These are phyloP conservation scores for Vaccinium darrowii DNA, from an alignment of 148 eudicot genomes.

Conservation along the genomic window DNA sequence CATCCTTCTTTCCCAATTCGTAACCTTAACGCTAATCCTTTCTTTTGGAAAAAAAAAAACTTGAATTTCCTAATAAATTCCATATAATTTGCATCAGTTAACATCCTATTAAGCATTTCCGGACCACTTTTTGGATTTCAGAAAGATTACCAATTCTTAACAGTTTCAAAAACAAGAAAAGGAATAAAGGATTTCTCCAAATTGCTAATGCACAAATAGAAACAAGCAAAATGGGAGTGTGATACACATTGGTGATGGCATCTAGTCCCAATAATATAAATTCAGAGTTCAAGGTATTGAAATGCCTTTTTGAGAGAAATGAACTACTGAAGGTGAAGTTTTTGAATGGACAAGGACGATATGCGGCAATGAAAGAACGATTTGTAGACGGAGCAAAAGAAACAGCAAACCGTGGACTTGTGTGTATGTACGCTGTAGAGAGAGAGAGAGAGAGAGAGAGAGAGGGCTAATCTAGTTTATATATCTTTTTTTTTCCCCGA, in stretches of 20 bases:
- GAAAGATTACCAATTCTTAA: too few relatives aligned
- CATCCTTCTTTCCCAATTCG: too few relatives aligned
- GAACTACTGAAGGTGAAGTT: background rate
- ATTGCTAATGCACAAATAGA: background rate
- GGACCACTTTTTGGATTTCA: too few relatives aligned
- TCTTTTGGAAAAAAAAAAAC: too few relatives aligned
- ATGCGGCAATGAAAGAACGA: background rate
- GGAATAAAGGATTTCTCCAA: background rate
- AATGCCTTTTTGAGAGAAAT: background rate
- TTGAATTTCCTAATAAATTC: too few relatives aligned
- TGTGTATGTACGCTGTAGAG: background rate
- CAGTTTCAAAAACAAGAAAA: too few relatives aligned
- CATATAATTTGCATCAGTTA: too few relatives aligned
- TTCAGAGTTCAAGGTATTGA: background rate
- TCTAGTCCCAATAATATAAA: background rate
- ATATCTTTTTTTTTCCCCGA: too few relatives aligned
- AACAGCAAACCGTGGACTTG: constrained; percentile 4
- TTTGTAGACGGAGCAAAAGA: background rate
- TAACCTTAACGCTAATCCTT: too few relatives aligned
- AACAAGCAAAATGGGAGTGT: background rate
- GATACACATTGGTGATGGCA: background rate
- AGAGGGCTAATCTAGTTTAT: too few relatives aligned
- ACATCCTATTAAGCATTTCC: too few relatives aligned
- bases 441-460: constrained; percentile 7
- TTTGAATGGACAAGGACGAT: background rate